A percentile compares a stretch with the other conserved stretches of the same genome.
Evolutionary conservation across 2,329 filamentous ascomycete species (phyloP).

Genomic region (Huntiella abstrusa): DNA sequence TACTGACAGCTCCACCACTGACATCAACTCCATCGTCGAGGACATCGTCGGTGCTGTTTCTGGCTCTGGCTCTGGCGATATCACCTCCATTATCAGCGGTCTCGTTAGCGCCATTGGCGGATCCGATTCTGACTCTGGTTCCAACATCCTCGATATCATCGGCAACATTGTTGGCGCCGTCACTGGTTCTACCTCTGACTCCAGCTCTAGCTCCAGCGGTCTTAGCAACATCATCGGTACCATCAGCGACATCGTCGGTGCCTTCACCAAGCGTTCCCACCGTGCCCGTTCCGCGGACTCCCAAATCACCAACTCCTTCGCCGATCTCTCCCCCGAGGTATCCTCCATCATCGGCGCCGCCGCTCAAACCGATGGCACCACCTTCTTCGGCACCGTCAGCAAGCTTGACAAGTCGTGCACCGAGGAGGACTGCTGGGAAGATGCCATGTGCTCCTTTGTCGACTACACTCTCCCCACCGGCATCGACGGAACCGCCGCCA

Average conservation of each 20-base stretch:
- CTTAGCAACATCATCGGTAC: neutral
- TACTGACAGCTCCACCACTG: neutral
- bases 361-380: constrained; percentile 2
- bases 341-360: constrained; percentile 1
- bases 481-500: constrained; percentile 2
- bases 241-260: no score
- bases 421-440: constrained; percentile 4
- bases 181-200: neutral
- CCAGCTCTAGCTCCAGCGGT: neutral
- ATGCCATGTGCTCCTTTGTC: constrained; percentile 6
- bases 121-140: neutral
- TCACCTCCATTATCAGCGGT: neutral
- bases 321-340: neutral
- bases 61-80: neutral
- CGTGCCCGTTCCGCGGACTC: no score
- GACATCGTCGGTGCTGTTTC: neutral
- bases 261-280: no score
- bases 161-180: neutral
- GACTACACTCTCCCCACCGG: constrained; percentile 7
- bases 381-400: constrained; percentile 4
- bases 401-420: constrained; percentile 5
- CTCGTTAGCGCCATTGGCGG: neutral
- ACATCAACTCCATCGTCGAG: neutral
- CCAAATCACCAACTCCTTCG: neutral
- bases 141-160: neutral